Conservation (phyloP, 2,329 filamentous ascomycete species). For the Xylariaceae sp. region DNA sequence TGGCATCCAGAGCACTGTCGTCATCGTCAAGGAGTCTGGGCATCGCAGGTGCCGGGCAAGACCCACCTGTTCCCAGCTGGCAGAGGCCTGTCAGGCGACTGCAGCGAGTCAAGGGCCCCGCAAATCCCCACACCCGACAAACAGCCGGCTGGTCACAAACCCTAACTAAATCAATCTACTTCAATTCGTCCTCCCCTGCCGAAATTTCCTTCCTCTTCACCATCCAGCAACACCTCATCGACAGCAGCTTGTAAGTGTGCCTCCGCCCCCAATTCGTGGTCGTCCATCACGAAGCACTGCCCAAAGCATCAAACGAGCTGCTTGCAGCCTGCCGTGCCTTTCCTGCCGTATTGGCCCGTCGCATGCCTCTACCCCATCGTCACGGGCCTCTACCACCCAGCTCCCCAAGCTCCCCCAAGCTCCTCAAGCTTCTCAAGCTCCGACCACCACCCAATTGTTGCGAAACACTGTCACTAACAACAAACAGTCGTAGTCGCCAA, state of each 20-base stretch:
- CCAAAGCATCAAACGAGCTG: not conserved
- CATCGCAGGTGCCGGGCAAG: no score
- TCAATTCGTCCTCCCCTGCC: slow-evolving; percentile 17
- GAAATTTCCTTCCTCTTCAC: slow-evolving; percentile 19
- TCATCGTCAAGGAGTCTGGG: no score
- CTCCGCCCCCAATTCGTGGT: not conserved
- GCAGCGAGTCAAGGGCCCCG: not conserved
- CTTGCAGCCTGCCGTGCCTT: not conserved
- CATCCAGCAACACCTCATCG: slow-evolving; percentile 25
- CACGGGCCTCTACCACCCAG: no score
- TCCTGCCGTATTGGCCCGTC: not conserved
- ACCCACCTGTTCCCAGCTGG: no score
- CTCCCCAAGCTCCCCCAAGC: no score
- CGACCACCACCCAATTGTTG: no score
- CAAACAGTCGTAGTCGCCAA: slow-evolving; percentile 30
- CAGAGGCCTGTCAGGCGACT: no score
- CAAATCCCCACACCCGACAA: slow-evolving; percentile 15
- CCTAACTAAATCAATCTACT: slow-evolving; percentile 21
- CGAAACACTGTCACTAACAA: no score
- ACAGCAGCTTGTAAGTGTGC: slow-evolving; percentile 24
- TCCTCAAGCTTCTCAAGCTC: no score
- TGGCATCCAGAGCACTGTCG: no score
- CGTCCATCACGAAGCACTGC: not conserved
- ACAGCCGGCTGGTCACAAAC: slow-evolving; percentile 23
- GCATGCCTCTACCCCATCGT: no score